phyloP scores from a whole-genome alignment of 305 asterid species.

The Salvia sclarea region DNA sequence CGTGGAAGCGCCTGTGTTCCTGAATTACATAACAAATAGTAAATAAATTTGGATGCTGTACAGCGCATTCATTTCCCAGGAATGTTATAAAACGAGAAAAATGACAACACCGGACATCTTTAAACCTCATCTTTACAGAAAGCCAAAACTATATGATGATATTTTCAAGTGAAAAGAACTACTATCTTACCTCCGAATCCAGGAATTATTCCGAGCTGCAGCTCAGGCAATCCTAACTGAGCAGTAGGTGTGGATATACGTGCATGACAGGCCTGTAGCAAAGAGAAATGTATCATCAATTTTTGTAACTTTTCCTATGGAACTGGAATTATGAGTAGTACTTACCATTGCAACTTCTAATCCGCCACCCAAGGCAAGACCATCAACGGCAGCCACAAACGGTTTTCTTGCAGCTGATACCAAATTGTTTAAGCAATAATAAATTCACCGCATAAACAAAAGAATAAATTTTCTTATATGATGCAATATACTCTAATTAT shows the following conservation, averaged over 20 bases:
- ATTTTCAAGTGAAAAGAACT: not conserved
- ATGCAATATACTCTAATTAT: not conserved
- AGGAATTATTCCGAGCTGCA: constrained; percentile 94
- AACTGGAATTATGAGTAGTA: constrained; percentile 27
- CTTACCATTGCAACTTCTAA: constrained; percentile 95
- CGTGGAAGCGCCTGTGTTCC: constrained; percentile 99
- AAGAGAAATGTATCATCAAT: constrained; percentile 29
- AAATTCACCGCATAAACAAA: not conserved
- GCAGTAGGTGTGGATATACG: constrained; percentile 85
- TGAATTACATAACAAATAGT: constrained; percentile 35
- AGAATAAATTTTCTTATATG: constrained; percentile 6
- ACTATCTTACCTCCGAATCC: constrained; percentile 84
- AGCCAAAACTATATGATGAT: too few relatives aligned
- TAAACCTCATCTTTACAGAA: constrained; percentile 5
- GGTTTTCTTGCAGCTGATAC: constrained; percentile 83
- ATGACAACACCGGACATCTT: not conserved
- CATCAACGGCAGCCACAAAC: constrained; percentile 97
- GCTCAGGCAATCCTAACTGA: constrained; percentile 93
- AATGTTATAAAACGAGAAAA: not conserved
- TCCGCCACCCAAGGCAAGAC: constrained; percentile 99
- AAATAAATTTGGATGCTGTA: not conserved
- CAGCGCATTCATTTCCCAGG: not conserved
- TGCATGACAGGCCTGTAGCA: constrained; percentile 92
- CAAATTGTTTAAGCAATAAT: constrained; percentile 18
- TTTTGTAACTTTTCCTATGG: not conserved